Evolutionary conservation across 163 green algal species (phyloP).

Genomic region (Volvox carteri): DNA sequence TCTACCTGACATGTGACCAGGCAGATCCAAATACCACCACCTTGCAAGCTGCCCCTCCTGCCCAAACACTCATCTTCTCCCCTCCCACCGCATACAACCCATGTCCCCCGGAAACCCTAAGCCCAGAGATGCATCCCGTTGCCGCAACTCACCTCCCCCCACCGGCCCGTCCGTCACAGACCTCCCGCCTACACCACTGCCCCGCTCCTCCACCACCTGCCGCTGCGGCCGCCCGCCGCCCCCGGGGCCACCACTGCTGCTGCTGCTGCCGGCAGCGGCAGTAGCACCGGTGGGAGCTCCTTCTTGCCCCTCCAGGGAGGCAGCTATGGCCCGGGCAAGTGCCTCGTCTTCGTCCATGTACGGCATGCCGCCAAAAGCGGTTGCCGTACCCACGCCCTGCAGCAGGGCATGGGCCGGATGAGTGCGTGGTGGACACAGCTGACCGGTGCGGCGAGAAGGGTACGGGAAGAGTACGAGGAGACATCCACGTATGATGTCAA

Average conservation of each 20-base stretch:
- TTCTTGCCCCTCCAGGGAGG: conserved; percentile 67
- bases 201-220: neutral
- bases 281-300: neutral
- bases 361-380: neutral
- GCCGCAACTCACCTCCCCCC: neutral
- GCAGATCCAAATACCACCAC: neutral
- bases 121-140: neutral
- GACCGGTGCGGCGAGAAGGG: too few species aligned
- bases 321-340: conserved; percentile 80
- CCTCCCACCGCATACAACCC: neutral
- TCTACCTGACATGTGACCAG: neutral
- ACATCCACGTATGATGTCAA: too few species aligned
- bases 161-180: conserved; percentile 5
- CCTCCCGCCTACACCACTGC: neutral
- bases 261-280: neutral
- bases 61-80: neutral
- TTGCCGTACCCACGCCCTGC: too few species aligned
- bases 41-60: neutral
- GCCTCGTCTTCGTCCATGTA: conserved; percentile 77
- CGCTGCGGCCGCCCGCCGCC: neutral
- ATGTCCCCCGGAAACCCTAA: neutral
- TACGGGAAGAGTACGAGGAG: too few species aligned
- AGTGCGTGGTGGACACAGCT: too few species aligned
- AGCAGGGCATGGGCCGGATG: too few species aligned
- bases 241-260: too few species aligned